Base-by-base conservation (phyloP, 352 stramenopile genomes). In the Globisporangium okanoganense region DNA sequence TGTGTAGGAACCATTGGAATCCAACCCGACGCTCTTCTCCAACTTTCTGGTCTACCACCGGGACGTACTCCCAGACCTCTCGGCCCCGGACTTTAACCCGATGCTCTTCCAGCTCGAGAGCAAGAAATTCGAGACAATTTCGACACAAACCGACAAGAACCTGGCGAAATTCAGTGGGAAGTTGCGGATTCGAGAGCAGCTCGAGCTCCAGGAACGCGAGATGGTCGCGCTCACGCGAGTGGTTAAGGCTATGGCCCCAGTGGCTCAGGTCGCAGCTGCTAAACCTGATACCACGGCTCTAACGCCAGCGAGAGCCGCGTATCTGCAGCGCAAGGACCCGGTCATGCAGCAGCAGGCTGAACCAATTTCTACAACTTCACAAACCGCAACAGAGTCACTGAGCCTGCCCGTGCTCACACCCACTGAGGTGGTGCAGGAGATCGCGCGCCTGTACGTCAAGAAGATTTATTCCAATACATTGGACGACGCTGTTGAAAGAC, bases 11-110 rank as follows among this genome's bases (percentile, higher is more conserved):
- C 79, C 83, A 24, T 61, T 92, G 1, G 83, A 92, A 55, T 59
- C 75, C 2, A 90, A 91, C 35, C 81, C 83, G 9, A 82, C 75
- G 5, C 74, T 92, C 5, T 84, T 92, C 35, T 85, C 81, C 3
- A 85, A 75, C 27, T 86, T 91, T 38, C 68, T 92, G 2, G 59
- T 80, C 9, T 76, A 77, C 24, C 80, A 92, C 61, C 74, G 79
- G 36, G 75, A 74, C 10, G 59, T 85, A 29, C 57, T 92, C 7
- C 79, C 78, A 27, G 77, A 90, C 43, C 70, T 90, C 41, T 77
- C 76, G 2, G 76, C 71, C 41, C 73, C 73, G n/a, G 67, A 64
- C 29, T 85, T 90, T 20, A 70, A 88, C 27, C 69, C 80, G 3
- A 69, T 71, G 13, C 47, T 82, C 8, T 84, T 82, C 44, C 79